phyloP scores from a whole-genome alignment of 208 protist species.

The Naegleria gruberi region DNA sequence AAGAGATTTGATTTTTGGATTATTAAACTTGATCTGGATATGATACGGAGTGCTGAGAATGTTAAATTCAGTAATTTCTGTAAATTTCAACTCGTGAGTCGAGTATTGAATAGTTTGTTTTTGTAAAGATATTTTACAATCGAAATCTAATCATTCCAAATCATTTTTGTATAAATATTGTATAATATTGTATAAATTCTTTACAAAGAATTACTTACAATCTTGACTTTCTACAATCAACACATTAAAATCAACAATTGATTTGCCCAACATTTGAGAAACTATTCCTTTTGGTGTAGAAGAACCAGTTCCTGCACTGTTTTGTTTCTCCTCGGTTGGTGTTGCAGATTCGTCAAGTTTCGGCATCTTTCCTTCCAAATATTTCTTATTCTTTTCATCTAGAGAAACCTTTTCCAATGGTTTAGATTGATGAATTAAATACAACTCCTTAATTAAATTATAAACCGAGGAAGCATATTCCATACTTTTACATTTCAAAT shows the following conservation, averaged over 20 bases:
- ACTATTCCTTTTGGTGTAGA: too few species aligned
- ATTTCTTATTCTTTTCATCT: background rate
- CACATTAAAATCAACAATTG: background rate
- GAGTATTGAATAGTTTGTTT: background rate
- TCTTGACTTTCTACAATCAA: background rate
- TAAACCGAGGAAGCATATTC: background rate
- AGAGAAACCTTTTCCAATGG: background rate
- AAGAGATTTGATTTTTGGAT: background rate
- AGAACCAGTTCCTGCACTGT: background rate
- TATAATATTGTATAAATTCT: too few species aligned
- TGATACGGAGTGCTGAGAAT: background rate
- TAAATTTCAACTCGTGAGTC: background rate
- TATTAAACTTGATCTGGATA: background rate
- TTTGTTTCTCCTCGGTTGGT: background rate
- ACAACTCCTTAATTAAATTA: background rate
- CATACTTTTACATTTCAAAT: background rate
- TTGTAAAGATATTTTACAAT: background rate
- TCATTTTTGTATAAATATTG: background rate
- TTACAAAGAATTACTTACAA: background rate
- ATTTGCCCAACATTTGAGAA: background rate
- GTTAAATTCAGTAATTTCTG: background rate
- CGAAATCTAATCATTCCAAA: background rate
- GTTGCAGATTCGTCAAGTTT: too few species aligned
- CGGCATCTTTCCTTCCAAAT: background rate
- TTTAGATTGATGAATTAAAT: background rate